phyloP scores from a whole-genome alignment of 2,329 filamentous ascomycete species.

The Colletotrichum trifolii region DNA sequence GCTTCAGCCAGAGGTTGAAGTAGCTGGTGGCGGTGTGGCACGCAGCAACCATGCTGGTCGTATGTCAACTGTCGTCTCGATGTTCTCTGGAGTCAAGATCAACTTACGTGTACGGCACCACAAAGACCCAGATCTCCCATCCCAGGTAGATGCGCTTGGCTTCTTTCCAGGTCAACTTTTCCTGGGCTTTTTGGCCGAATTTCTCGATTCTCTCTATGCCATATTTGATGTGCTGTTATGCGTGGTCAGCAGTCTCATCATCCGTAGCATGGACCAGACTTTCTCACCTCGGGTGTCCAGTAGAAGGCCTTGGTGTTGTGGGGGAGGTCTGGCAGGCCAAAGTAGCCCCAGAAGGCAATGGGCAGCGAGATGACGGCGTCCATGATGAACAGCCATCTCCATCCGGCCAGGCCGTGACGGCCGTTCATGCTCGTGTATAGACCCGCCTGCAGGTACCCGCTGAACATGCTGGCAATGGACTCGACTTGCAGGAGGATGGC shows the following conservation, averaged over 20 bases:
- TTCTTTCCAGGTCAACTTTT: conserved; percentile 30
- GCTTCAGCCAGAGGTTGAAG: conserved; percentile 53
- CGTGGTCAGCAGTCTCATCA: neutral
- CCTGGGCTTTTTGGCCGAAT: conserved; percentile 38
- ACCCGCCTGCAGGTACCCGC: conserved; percentile 66
- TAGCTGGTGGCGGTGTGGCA: conserved; percentile 34
- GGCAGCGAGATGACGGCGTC: conserved; percentile 45
- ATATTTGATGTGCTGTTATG: conserved; percentile 31
- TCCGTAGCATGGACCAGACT: neutral
- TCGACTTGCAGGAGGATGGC: conserved; percentile 61
- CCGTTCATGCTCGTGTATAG: conserved; percentile 55
- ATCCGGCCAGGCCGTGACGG: conserved; percentile 46
- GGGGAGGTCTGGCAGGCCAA: conserved; percentile 39
- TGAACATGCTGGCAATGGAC: conserved; percentile 64
- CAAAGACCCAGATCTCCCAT: conserved; percentile 38
- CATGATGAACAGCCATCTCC: conserved; percentile 54
- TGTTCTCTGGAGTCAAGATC: neutral
- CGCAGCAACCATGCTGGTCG: conserved; percentile 31
- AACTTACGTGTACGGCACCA: conserved; percentile 39
- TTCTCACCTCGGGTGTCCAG: conserved; percentile 22
- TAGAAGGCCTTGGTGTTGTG: conserved; percentile 36
- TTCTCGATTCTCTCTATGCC: conserved; percentile 39
- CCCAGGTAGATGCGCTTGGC: conserved; percentile 35
- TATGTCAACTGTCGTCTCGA: neutral
- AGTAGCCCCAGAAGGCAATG: conserved; percentile 39